Evolutionary conservation across 805 yeast species (phyloP).

Genomic region (Cyberlindnera meyerae): DNA sequence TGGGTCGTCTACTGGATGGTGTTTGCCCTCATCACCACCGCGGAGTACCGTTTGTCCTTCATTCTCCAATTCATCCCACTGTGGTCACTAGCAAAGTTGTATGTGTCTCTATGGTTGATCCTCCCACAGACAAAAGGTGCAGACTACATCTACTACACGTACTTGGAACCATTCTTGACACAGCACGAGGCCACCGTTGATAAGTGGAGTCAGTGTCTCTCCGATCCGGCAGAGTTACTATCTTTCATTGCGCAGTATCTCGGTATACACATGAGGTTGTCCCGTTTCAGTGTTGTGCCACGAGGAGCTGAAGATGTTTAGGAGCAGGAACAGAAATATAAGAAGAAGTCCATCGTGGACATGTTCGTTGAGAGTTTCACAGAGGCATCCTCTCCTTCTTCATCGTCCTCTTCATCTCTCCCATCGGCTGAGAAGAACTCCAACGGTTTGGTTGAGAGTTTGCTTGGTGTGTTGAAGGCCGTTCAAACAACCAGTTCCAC

Average conservation of each 20-base stretch:
- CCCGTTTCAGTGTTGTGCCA: slow-evolving; percentile 3
- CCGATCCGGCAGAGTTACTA: slow-evolving; percentile 7
- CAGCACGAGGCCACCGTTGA: slow-evolving; percentile 34
- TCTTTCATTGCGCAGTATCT: slow-evolving; percentile 3
- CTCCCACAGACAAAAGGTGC: slow-evolving; percentile 47
- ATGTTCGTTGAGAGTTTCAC: slow-evolving; percentile 10
- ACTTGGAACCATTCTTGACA: slow-evolving; percentile 35
- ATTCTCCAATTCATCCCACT: slow-evolving; percentile 52
- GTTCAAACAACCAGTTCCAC: slow-evolving; percentile 3
- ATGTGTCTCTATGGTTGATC: slow-evolving; percentile 56
- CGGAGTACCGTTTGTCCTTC: slow-evolving; percentile 39
- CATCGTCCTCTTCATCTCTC: too few relatives aligned
- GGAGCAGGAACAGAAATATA: not conserved
- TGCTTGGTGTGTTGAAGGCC: slow-evolving; percentile 10
- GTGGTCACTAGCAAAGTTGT: slow-evolving; percentile 42
- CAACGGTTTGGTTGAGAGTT: slow-evolving; percentile 1
- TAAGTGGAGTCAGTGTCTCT: slow-evolving; percentile 4
- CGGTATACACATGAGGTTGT: slow-evolving; percentile 5
- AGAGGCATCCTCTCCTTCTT: too few relatives aligned
- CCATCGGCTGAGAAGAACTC: too few relatives aligned
- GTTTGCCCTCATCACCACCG: slow-evolving; percentile 35
- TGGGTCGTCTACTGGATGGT: slow-evolving; percentile 69
- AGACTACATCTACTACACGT: slow-evolving; percentile 32
- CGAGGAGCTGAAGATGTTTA: not conserved
- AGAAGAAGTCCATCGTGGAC: slow-evolving; percentile 7